A percentile compares a stretch with the other conserved stretches of the same genome.
Evolutionary conservation across 495 filamentous ascomycete genomes (phyloP).

Genomic region (Emericellopsis terricola): DNA sequence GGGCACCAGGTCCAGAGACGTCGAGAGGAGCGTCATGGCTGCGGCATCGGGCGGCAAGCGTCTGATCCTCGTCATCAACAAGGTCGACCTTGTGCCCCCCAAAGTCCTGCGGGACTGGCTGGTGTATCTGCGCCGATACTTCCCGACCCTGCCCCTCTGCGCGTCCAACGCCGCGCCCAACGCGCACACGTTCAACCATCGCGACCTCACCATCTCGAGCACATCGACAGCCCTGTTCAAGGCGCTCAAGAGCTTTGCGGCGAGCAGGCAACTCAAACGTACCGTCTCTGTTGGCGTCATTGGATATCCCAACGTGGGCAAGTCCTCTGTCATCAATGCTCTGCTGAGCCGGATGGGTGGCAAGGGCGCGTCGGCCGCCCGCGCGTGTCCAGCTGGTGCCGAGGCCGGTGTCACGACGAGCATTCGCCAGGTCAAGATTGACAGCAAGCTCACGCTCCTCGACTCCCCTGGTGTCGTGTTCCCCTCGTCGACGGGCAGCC

Average conservation of each 20-base stretch:
- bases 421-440: conserved; percentile 78
- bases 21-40: conserved; percentile 79
- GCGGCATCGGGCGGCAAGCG: conserved; percentile 69
- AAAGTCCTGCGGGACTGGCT: conserved; percentile 72
- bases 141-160: conserved; percentile 83
- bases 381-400: conserved; percentile 73
- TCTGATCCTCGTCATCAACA: conserved; percentile 88
- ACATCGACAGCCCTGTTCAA: conserved; percentile 80
- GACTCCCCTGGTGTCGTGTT: conserved; percentile 96
- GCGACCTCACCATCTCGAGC: conserved; percentile 67
- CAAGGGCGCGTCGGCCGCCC: conserved; percentile 27
- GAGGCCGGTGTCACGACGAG: conserved; percentile 88
- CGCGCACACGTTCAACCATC: conserved; percentile 83
- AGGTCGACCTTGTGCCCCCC: conserved; percentile 83
- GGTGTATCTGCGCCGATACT: conserved; percentile 67
- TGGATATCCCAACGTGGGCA: conserved; percentile 94
- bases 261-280: conserved; percentile 67
- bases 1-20: conserved; percentile 74
- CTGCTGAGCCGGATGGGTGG: conserved; percentile 66
- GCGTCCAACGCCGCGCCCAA: conserved; percentile 71
- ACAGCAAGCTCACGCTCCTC: conserved; percentile 84
- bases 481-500: conserved; percentile 35
- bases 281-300: conserved; percentile 85
- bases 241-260: conserved; percentile 80
- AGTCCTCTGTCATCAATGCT: conserved; percentile 92